A percentile compares a stretch with the other conserved stretches of the same genome.
These are phyloP conservation scores for Vigna hirtella DNA, from an alignment of 306 rosid species.

Conservation along the genomic window DNA sequence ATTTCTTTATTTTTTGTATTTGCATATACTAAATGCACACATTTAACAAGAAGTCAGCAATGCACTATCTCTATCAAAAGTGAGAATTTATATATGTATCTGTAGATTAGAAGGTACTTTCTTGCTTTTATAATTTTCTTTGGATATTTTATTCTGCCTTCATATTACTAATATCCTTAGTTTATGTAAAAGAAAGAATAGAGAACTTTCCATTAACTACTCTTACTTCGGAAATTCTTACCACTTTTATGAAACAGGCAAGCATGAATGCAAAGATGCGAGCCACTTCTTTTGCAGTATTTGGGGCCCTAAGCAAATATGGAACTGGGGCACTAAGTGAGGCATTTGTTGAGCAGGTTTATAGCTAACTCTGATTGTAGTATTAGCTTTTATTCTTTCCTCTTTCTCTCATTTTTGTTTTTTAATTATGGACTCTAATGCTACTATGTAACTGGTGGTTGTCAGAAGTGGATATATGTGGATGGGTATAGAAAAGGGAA, in stretches of 20 bases:
- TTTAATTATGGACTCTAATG: neutral
- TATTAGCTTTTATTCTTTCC: neutral
- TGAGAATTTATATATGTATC: constrained; percentile 1
- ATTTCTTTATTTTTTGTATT: too few species aligned
- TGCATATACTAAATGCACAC: too few species aligned
- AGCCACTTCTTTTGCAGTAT: constrained; percentile 89
- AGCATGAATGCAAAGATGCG: constrained; percentile 79
- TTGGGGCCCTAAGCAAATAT: constrained; percentile 82
- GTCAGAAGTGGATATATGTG: constrained; percentile 12
- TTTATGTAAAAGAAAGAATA: constrained; percentile 4
- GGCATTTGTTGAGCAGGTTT: constrained; percentile 93
- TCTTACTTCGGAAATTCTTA: constrained; percentile 13
- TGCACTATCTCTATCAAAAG: neutral
- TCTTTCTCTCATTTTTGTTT: neutral
- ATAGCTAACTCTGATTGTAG: constrained; percentile 32
- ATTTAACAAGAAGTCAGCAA: neutral
- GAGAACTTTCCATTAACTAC: neutral
- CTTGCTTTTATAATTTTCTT: neutral
- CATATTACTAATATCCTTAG: neutral
- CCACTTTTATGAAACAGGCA: constrained; percentile 52
- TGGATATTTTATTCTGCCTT: constrained; percentile 36
- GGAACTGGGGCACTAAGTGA: constrained; percentile 75
- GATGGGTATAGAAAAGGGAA: neutral
- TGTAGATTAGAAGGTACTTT: constrained; percentile 6
- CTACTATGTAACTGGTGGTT: constrained; percentile 17